Evolutionary conservation across 352 stramenopile genomes (phyloP).

Genomic region (Pythium brassicae): DNA sequence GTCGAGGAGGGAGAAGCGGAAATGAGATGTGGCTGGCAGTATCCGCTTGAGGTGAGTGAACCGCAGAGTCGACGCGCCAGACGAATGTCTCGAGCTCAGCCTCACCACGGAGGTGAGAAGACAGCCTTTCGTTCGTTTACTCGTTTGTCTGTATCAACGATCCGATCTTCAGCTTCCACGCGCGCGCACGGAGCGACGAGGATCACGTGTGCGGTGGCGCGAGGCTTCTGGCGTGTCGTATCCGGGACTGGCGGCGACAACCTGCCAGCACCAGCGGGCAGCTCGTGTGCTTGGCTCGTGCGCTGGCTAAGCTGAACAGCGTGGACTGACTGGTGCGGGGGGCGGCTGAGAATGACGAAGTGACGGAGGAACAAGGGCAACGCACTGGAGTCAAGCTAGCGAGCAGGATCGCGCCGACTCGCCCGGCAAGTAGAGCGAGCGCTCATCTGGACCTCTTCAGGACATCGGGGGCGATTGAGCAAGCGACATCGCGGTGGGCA

Average conservation of each 20-base stretch:
- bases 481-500: not conserved
- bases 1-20: not conserved
- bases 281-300: not conserved
- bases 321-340: too few species aligned
- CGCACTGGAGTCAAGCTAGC: not conserved
- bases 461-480: not conserved
- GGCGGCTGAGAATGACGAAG: too few species aligned
- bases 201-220: too few species aligned
- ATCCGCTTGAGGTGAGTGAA: constrained; percentile 4
- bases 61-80: constrained; percentile 16
- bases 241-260: not conserved
- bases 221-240: too few species aligned
- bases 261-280: too few species aligned
- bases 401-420: not conserved
- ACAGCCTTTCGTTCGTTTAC: not conserved
- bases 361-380: not conserved
- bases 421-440: not conserved
- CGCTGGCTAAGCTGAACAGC: too few species aligned
- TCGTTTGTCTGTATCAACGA: not conserved
- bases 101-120: constrained; percentile 1
- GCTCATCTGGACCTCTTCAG: too few species aligned
- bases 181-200: too few species aligned
- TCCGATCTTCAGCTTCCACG: too few species aligned
- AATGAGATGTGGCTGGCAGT: not conserved
- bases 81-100: constrained; percentile 9